Base-by-base conservation (phyloP, 2,329 filamentous ascomycete genomes). In the Beauveria bassiana region DNA sequence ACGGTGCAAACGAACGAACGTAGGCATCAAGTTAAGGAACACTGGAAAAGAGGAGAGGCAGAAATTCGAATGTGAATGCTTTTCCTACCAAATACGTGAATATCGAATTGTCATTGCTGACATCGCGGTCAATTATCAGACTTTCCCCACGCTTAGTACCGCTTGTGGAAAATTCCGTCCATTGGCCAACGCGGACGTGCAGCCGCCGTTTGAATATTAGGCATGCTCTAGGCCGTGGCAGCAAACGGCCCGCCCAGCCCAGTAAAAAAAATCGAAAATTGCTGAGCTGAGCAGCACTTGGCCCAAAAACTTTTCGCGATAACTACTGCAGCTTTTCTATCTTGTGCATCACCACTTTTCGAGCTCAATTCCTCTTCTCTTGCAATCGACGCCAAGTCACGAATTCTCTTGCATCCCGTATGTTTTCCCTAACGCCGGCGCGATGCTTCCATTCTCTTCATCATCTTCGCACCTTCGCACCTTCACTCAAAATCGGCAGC, bases 221-320 rank as follows among this genome's bases (percentile, higher is more conserved):
- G 53, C 42, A 56, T 42, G 46, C 45, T 50, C 20, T 18, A 42
- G 26, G 47, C 38, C 34, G 57, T 61, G 60, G 60, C 60, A 56
- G 45, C 26, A 18, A 62, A 57, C 54, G 60, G 60, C 60, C 60
- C 60, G 60, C 60, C 45, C 46, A 57, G 42, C 52, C 60, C 53
- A 57, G 60, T 57, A 56, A 56, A 58, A 49, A 38, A 57, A 53
- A 24, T 22, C 49, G 43, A 61, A 61, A 62, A 62, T 57, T 56
- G 52, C 53, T 55, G 38, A 62, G 60, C 60, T 62, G 45, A 62
- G 60, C 60, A 54, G 53, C 53, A 62, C 53, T 62, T 62, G 53
- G 47, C 53, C 43, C 60, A 62, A 62, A 62, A 62, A 62, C 53
- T 62, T 62, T 62, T 62, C 60, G 60, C 60, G 60, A 62, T 62